Base-by-base conservation (phyloP, 1,284 basidiomycete genomes). In the Apiotrichum montevideense region DNA sequence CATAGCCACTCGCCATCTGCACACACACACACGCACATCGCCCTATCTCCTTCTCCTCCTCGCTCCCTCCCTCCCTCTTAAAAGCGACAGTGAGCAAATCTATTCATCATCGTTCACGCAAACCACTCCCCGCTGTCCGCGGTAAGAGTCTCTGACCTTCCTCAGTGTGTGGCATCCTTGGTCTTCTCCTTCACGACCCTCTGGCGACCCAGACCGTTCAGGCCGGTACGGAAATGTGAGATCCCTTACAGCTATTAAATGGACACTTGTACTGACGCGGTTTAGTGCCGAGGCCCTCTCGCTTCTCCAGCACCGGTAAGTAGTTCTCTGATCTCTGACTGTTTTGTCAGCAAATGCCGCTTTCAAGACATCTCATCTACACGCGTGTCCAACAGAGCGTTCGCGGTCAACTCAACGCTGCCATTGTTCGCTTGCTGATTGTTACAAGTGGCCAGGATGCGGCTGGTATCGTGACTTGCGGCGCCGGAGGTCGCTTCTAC, bases 391-490 rank as follows among this genome's bases (percentile, higher is more conserved):
- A 29, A 4, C 44, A 4, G 34, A 21, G 6, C 21, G 21, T 21
- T 21, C 32, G 21, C n/a, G n/a, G n/a, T 35, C 35, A 34, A 37
- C 46, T 34, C 35, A 37, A 49, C 60, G 21, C 21, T 21, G 21
- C 21, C 21, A 21, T 21, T 21, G 21, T 21, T 21, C 21, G 21
- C 21, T 21, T 21, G 21, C 21, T 21, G 21, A 21, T 21, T 21
- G 21, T 21, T 21, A 21, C 21, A 21, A 75, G 72, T 72, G 95
- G 95, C 37, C 95, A 99, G 75, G 95, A 99, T 82, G 96, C 96
- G 0, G 97, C 94, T 63, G 96, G 96, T 54, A 88, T 98, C 70
- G 88, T 99, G 58, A 98, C 96, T 48, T 96, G 96, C 74, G 96
- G 94, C 3, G 84, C 85, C 14, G 92, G 92, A 71, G 96, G 96